Conservation (phyloP, 148 eudicot genomes). For the Dysphania ambrosioides region DNA sequence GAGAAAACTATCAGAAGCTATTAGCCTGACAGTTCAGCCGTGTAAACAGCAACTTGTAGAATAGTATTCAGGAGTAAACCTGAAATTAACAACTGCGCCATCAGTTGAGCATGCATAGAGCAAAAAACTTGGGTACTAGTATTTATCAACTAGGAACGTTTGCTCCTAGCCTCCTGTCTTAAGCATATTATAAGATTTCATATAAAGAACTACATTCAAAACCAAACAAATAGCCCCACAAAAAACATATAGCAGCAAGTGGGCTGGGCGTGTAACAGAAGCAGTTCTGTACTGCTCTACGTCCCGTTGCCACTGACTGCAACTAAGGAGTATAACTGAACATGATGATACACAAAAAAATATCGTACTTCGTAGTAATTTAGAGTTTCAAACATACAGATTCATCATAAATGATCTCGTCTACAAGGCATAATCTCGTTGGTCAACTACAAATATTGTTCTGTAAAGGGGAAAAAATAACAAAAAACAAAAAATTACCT, state of each 20-base stretch:
- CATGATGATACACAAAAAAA: not conserved
- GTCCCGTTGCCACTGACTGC: not conserved
- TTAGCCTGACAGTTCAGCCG: too few relatives aligned
- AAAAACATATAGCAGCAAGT: not conserved
- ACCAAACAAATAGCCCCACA: not conserved
- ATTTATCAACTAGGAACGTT: too few relatives aligned
- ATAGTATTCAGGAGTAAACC: too few relatives aligned
- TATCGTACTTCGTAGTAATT: constrained; percentile 2
- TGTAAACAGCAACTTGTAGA: too few relatives aligned
- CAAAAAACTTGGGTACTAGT: too few relatives aligned
- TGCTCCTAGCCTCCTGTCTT: too few relatives aligned
- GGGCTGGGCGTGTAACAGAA: not conserved
- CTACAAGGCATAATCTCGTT: constrained; percentile 13
- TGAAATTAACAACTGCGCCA: too few relatives aligned
- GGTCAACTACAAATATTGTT: constrained; percentile 9
- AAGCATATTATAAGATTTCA: too few relatives aligned
- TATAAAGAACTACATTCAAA: not conserved
- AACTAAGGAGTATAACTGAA: not conserved
- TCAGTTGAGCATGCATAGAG: too few relatives aligned
- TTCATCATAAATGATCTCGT: constrained; percentile 16
- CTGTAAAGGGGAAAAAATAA: not conserved
- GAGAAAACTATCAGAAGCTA: too few relatives aligned
- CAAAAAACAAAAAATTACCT: constrained; percentile 19
- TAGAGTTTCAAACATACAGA: constrained; percentile 19
- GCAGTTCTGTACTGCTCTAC: not conserved